A percentile compares a stretch with the other conserved stretches of the same genome.
phyloP scores from a whole-genome alignment of 2,329 filamentous ascomycete genomes.

The Hysterium pulicare region DNA sequence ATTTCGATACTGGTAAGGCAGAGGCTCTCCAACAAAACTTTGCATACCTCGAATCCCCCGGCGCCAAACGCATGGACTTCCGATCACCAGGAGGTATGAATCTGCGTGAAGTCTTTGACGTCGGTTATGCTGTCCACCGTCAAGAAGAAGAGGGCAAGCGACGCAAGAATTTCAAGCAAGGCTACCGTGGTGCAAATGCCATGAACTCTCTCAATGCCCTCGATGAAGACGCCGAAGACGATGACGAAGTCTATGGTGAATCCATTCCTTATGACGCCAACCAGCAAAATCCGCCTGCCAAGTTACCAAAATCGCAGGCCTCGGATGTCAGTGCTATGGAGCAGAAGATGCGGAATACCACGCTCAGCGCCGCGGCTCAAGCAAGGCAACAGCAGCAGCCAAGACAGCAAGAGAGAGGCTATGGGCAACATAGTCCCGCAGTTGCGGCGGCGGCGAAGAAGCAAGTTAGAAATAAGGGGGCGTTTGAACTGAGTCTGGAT shows the following conservation, averaged over 20 bases:
- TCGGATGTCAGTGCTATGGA: slow-evolving; percentile 71
- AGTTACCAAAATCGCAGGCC: slow-evolving; percentile 64
- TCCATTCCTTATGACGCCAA: slow-evolving; percentile 52
- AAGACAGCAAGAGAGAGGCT: slow-evolving; percentile 60
- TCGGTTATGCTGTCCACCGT: slow-evolving; percentile 94
- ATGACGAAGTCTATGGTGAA: slow-evolving; percentile 65
- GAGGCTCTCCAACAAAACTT: slow-evolving; percentile 49
- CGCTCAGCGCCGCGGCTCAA: slow-evolving; percentile 65
- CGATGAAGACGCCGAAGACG: slow-evolving; percentile 61
- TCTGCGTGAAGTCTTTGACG: slow-evolving; percentile 93
- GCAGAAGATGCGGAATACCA: slow-evolving; percentile 80
- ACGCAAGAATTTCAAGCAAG: slow-evolving; percentile 75
- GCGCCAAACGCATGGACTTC: slow-evolving; percentile 80
- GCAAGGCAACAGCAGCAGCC: slow-evolving; percentile 51
- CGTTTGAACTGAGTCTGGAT: slow-evolving; percentile 88
- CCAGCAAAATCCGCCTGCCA: slow-evolving; percentile 52
- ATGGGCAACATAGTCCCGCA: slow-evolving; percentile 82
- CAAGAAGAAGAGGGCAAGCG: slow-evolving; percentile 95
- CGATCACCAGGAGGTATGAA: slow-evolving; percentile 93
- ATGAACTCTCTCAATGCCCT: slow-evolving; percentile 65
- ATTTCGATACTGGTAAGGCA: slow-evolving; percentile 28
- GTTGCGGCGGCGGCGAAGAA: slow-evolving; percentile 81
- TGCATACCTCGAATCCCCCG: slow-evolving; percentile 56
- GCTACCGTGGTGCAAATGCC: slow-evolving; percentile 60
- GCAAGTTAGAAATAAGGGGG: slow-evolving; percentile 74